Evolutionary conservation across 2,329 filamentous ascomycete species (phyloP).

Genomic region (Pseudonectria buxi): DNA sequence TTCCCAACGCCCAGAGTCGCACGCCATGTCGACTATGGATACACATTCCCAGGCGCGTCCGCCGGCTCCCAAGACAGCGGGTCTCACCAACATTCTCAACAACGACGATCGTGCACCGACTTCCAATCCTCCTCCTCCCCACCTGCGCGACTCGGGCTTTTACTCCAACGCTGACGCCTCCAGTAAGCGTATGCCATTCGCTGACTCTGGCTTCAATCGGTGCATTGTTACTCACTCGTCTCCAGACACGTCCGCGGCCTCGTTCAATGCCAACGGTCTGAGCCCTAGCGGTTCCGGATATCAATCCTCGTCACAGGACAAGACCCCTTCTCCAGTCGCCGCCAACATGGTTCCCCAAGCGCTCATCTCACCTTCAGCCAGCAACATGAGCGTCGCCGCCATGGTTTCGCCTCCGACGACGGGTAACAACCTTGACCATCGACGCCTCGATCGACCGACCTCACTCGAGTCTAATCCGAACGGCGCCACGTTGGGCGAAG

Average conservation of each 20-base stretch:
- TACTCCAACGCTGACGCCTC: slow-evolving; percentile 38
- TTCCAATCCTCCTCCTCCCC: slow-evolving; percentile 23
- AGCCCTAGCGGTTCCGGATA: slow-evolving; percentile 41
- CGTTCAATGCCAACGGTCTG: slow-evolving; percentile 31
- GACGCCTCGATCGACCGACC: slow-evolving; percentile 37
- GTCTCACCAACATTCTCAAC: slow-evolving; percentile 34
- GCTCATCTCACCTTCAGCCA: slow-evolving; percentile 48
- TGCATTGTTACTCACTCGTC: slow-evolving; percentile 12
- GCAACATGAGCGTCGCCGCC: slow-evolving; percentile 59
- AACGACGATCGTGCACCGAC: slow-evolving; percentile 25
- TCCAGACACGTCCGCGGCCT: slow-evolving; percentile 33
- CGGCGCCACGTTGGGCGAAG: slow-evolving; percentile 27
- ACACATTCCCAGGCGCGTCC: slow-evolving; percentile 20
- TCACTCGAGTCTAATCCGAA: slow-evolving; percentile 28
- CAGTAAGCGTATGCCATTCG: slow-evolving; percentile 33
- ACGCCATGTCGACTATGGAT: slow-evolving; percentile 19
- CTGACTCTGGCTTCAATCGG: slow-evolving; percentile 8
- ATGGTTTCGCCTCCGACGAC: slow-evolving; percentile 57
- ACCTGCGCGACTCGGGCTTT: slow-evolving; percentile 36
- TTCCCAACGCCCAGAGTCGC: background rate
- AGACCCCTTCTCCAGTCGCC: slow-evolving; percentile 56
- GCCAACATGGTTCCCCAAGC: slow-evolving; percentile 44
- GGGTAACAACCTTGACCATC: slow-evolving; percentile 31
- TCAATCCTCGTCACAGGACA: slow-evolving; percentile 47
- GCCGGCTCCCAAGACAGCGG: slow-evolving; percentile 28